A percentile compares a stretch with the other conserved stretches of the same genome.
These are phyloP conservation scores for Rhizoclosmatium sp. DNA, from an alignment of 192 early-diverging fungal genomes.

Conservation along the genomic window DNA sequence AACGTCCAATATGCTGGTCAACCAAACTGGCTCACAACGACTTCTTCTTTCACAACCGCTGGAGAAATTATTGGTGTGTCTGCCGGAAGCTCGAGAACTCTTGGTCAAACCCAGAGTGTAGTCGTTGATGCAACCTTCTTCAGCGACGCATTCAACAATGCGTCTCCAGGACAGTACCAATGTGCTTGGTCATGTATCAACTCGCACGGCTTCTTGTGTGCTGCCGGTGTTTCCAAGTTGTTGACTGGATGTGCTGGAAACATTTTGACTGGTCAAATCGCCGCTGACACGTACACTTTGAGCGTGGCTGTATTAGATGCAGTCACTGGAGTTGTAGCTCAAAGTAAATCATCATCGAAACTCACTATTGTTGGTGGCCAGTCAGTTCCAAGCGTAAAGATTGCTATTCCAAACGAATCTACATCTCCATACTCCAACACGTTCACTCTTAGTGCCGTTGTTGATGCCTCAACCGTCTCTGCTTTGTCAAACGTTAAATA, in stretches of 20 bases:
- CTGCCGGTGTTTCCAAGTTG: not conserved
- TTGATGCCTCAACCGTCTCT: slow-evolving; percentile 27
- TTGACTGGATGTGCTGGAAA: slow-evolving; percentile 24
- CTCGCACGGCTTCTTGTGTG: slow-evolving; percentile 23
- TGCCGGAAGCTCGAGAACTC: slow-evolving; percentile 30
- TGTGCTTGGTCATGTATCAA: slow-evolving; percentile 34
- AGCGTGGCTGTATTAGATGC: slow-evolving; percentile 17
- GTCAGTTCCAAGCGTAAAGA: slow-evolving; percentile 13
- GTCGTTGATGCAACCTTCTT: slow-evolving; percentile 21
- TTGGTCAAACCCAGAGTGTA: slow-evolving; percentile 5
- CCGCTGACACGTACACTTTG: slow-evolving; percentile 7
- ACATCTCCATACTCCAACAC: slow-evolving; percentile 27
- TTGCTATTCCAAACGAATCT: slow-evolving; percentile 1
- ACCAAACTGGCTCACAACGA: not conserved
- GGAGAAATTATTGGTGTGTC: slow-evolving; percentile 31
- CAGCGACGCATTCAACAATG: slow-evolving; percentile 2
- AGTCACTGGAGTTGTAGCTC: not conserved
- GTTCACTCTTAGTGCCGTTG: slow-evolving; percentile 26
- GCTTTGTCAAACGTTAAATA: slow-evolving; percentile 24
- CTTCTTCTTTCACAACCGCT: slow-evolving; percentile 22
- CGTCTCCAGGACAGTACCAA: not conserved
- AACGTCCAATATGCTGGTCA: slow-evolving; percentile 25
- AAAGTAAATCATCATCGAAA: not conserved
- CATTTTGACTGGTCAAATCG: slow-evolving; percentile 11
- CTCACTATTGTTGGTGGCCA: slow-evolving; percentile 8